Evolutionary conservation across 2,329 filamentous ascomycete genomes (phyloP).

Genomic region (Aspergillus pseudoterreus): DNA sequence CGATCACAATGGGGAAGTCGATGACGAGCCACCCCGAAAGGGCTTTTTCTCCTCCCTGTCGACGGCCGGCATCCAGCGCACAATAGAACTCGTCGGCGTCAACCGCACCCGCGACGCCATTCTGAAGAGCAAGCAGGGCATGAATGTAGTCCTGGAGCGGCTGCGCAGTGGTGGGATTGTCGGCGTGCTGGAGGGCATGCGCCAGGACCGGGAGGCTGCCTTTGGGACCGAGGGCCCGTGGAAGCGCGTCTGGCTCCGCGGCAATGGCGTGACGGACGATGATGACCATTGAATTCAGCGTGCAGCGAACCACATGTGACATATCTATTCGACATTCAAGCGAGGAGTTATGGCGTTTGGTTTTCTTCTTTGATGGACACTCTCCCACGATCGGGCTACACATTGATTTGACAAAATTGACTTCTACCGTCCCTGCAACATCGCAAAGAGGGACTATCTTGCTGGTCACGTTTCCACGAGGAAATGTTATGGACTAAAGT

Average conservation of each 20-base stretch:
- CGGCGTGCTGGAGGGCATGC: conserved; percentile 68
- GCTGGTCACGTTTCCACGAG: conserved; percentile 9
- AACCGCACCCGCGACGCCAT: conserved; percentile 59
- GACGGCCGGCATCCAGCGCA: conserved; percentile 58
- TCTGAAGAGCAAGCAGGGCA: conserved; percentile 61
- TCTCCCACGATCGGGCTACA: conserved; percentile 16
- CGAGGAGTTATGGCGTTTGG: conserved; percentile 24
- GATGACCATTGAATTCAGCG: conserved; percentile 16
- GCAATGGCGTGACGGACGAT: conserved; percentile 25
- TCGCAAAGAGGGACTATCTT: conserved; percentile 9
- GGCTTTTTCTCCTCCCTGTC: conserved; percentile 59
- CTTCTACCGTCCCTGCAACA: conserved; percentile 1
- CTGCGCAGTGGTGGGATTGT: conserved; percentile 64
- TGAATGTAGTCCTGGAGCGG: conserved; percentile 63
- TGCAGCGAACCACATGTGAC: conserved; percentile 4
- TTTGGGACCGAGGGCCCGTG: conserved; percentile 37
- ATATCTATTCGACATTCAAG: conserved; percentile 20
- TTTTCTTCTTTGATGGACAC: conserved; percentile 11
- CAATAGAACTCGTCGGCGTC: conserved; percentile 60
- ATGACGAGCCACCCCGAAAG: conserved; percentile 51
- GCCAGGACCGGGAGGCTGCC: conserved; percentile 53
- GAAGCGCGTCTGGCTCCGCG: conserved; percentile 41
- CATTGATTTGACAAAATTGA: conserved; percentile 3
- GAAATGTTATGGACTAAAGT: conserved; percentile 10
- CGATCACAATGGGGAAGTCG: conserved; percentile 39